phyloP scores from a whole-genome alignment of 73 alveolate species.

The Paraurostyla sp. region DNA sequence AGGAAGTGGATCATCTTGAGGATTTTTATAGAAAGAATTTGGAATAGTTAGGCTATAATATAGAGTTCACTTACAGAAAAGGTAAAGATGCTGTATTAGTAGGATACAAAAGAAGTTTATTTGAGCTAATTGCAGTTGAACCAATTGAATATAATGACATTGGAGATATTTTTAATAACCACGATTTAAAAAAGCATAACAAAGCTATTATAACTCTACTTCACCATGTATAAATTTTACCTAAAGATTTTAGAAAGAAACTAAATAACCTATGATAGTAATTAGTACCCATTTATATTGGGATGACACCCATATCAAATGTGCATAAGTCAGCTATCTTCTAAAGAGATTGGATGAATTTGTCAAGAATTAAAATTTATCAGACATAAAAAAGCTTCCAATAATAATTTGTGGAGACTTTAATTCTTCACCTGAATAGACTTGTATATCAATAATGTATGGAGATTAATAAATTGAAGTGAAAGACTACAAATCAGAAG shows the following conservation, averaged over 20 bases:
- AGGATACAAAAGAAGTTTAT: conserved; percentile 12
- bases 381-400: neutral
- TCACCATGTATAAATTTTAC: conserved; percentile 14
- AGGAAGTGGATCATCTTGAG: conserved; percentile 41
- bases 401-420: conserved; percentile 37
- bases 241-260: neutral
- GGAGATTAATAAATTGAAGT: conserved; percentile 1
- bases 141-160: conserved; percentile 42
- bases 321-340: neutral
- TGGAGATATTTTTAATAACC: neutral
- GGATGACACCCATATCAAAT: neutral
- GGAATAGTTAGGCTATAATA: conserved; percentile 20
- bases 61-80: conserved; percentile 4
- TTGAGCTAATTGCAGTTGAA: neutral
- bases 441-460: neutral
- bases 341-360: neutral
- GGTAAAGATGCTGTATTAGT: conserved; percentile 54
- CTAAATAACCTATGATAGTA: neutral
- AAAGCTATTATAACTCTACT: conserved; percentile 40
- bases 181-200: neutral
- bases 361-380: neutral
- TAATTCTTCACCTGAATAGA: neutral
- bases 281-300: conserved; percentile 43
- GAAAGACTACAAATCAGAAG: neutral
- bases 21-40: conserved; percentile 28